Conservation (phyloP, 768 basidiomycete genomes). For the Suillus decipiens region DNA sequence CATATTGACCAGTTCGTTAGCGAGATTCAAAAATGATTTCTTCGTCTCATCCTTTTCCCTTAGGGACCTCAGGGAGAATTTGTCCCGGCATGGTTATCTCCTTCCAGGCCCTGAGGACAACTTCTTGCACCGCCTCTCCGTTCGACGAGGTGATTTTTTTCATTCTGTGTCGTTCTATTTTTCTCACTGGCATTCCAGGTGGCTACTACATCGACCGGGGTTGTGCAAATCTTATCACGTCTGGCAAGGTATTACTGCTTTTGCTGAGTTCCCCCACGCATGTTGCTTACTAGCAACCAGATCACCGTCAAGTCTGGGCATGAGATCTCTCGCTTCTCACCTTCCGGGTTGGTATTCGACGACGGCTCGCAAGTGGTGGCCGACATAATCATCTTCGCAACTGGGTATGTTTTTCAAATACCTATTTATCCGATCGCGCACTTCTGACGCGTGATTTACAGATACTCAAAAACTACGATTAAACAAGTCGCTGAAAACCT, state of each 20-base stretch:
- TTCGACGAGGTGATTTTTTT: constrained; percentile 7
- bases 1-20: constrained; percentile 13
- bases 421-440: background rate
- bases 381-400: constrained; percentile 9
- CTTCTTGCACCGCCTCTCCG: constrained; percentile 10
- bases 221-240: constrained; percentile 10
- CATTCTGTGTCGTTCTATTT: background rate
- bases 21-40: background rate
- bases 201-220: constrained; percentile 12
- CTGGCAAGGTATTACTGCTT: constrained; percentile 6
- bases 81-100: constrained; percentile 9
- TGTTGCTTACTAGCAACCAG: background rate
- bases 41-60: background rate
- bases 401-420: background rate
- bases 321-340: constrained; percentile 6
- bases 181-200: background rate
- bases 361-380: constrained; percentile 8
- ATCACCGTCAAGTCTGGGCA: constrained; percentile 11
- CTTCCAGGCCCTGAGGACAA: constrained; percentile 4
- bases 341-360: constrained; percentile 7
- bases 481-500: constrained; percentile 5
- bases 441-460: background rate
- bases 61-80: constrained; percentile 7
- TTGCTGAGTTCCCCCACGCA: background rate
- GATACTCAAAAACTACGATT: constrained; percentile 9